These are phyloP conservation scores for Podaxis sp. DNA, from an alignment of 768 basidiomycete species.

Conservation along the genomic window DNA sequence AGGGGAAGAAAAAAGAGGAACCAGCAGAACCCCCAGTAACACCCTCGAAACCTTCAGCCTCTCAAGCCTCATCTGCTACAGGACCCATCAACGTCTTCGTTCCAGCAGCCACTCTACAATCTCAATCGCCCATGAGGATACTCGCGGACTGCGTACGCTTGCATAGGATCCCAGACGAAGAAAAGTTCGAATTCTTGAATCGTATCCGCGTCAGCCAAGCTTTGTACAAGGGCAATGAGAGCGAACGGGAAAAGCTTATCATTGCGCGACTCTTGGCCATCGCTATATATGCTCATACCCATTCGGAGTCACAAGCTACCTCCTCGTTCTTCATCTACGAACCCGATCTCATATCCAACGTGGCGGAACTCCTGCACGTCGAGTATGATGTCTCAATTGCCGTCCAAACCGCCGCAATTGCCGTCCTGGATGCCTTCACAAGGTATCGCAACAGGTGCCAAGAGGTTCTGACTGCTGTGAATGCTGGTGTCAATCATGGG, in stretches of 20 bases:
- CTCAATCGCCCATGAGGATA: slow-evolving; percentile 68
- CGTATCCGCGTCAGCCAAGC: slow-evolving; percentile 79
- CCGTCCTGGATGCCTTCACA: slow-evolving; percentile 86
- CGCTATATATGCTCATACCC: slow-evolving; percentile 87
- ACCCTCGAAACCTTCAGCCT: slow-evolving; percentile 39
- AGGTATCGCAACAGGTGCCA: slow-evolving; percentile 78
- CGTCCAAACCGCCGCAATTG: slow-evolving; percentile 81
- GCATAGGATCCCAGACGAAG: slow-evolving; percentile 69
- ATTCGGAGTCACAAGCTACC: slow-evolving; percentile 72
- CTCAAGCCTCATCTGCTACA: slow-evolving; percentile 28
- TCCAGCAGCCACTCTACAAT: slow-evolving; percentile 53
- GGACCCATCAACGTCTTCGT: slow-evolving; percentile 62
- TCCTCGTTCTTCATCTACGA: slow-evolving; percentile 90
- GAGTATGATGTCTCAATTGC: slow-evolving; percentile 65
- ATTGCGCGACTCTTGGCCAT: slow-evolving; percentile 80
- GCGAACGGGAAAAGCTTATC: slow-evolving; percentile 75
- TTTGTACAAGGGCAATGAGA: slow-evolving; percentile 51
- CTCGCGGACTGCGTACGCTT: slow-evolving; percentile 68
- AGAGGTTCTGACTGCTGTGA: slow-evolving; percentile 87
- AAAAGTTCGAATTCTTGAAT: slow-evolving; percentile 86
- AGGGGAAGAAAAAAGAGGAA: slow-evolving; percentile 39
- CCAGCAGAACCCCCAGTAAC: slow-evolving; percentile 38
- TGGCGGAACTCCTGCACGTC: slow-evolving; percentile 86
- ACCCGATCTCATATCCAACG: slow-evolving; percentile 83
- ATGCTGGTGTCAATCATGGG: slow-evolving; percentile 95